Evolutionary conservation across 2,329 filamentous ascomycete species (phyloP).

Genomic region (Cercospora zeina): DNA sequence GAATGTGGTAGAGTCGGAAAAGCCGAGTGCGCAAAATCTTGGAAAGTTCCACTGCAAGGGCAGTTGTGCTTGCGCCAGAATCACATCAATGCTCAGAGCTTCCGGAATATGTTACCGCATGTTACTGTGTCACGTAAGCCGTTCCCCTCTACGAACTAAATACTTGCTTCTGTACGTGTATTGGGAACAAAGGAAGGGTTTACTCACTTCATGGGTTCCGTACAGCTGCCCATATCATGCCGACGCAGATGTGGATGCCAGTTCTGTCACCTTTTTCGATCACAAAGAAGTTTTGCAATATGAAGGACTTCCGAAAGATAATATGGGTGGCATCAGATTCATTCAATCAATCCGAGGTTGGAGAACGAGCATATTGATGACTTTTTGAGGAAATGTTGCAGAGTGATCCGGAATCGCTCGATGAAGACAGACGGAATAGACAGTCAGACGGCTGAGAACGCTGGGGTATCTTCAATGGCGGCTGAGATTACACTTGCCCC

Average conservation of each 20-base stretch:
- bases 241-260: slow-evolving; percentile 24
- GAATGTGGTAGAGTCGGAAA: slow-evolving; percentile 18
- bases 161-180: too few species aligned
- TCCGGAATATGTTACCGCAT: slow-evolving; percentile 20
- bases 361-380: slow-evolving; percentile 28
- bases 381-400: slow-evolving; percentile 24
- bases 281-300: slow-evolving; percentile 26
- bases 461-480: neutral
- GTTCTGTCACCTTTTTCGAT: slow-evolving; percentile 28
- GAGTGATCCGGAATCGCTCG: neutral
- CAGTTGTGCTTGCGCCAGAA: slow-evolving; percentile 31
- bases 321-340: slow-evolving; percentile 24
- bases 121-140: slow-evolving; percentile 28
- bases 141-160: neutral
- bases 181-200: neutral
- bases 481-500: too few species aligned
- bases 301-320: slow-evolving; percentile 28
- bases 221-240: slow-evolving; percentile 29
- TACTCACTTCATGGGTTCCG: neutral
- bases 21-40: neutral
- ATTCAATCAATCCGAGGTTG: slow-evolving; percentile 24
- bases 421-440: neutral
- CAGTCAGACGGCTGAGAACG: neutral
- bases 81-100: slow-evolving; percentile 29
- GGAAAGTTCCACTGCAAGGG: slow-evolving; percentile 25